Conservation (phyloP, 495 filamentous ascomycete genomes). For the Viridothelium virens region DNA sequence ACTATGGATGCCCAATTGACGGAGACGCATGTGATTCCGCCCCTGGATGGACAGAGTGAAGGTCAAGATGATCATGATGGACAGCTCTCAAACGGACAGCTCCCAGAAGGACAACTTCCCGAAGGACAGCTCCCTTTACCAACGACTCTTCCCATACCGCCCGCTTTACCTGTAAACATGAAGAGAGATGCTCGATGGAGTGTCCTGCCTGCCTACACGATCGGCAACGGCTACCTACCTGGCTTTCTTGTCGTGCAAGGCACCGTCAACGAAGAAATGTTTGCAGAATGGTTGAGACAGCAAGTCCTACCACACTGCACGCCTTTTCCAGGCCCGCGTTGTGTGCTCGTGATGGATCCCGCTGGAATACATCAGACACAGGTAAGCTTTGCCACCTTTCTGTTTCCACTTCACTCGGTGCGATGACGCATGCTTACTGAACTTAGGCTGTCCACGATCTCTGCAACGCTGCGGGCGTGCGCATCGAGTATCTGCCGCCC, state of each 20-base stretch:
- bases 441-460: background rate
- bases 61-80: background rate
- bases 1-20: slow-evolving; percentile 2
- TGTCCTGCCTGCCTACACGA: slow-evolving; percentile 12
- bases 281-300: slow-evolving; percentile 6
- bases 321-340: slow-evolving; percentile 1
- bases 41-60: background rate
- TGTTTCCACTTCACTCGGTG: background rate
- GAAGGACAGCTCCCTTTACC: slow-evolving; percentile 1
- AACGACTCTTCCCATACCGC: background rate
- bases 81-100: background rate
- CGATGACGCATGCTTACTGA: background rate
- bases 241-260: slow-evolving; percentile 11
- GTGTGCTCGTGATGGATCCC: slow-evolving; percentile 12
- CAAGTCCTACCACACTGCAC: slow-evolving; percentile 1
- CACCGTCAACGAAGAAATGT: slow-evolving; percentile 10
- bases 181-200: slow-evolving; percentile 9
- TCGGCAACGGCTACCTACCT: slow-evolving; percentile 12
- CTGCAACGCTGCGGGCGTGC: slow-evolving; percentile 5
- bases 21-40: background rate
- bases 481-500: slow-evolving; percentile 13
- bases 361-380: slow-evolving; percentile 5
- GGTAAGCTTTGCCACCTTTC: background rate
- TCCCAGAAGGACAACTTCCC: background rate
- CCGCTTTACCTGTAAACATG: background rate